Evolutionary conservation across 495 filamentous ascomycete genomes (phyloP).

Genomic region (Annulohypoxylon bovei): DNA sequence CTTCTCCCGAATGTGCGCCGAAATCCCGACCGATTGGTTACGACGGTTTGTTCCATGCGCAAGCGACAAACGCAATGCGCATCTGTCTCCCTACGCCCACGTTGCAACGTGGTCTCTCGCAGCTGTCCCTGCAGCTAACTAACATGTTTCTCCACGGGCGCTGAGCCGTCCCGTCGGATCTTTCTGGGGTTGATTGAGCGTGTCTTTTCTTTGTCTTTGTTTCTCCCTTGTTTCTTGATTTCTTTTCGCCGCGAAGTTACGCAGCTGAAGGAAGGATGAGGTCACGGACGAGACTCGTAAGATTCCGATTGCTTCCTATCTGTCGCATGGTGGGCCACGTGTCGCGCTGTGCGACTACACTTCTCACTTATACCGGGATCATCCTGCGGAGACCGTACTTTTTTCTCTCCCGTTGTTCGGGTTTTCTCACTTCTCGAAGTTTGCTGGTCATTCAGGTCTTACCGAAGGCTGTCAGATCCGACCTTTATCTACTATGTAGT

Average conservation of each 20-base stretch:
- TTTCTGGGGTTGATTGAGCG: neutral
- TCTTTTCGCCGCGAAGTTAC: neutral
- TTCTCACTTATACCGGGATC: slow-evolving; percentile 27
- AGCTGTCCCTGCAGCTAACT: slow-evolving; percentile 32
- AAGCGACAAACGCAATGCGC: slow-evolving; percentile 4
- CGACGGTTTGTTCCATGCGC: slow-evolving; percentile 31
- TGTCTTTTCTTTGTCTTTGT: neutral
- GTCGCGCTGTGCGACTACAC: slow-evolving; percentile 35
- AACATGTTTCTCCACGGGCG: slow-evolving; percentile 23
- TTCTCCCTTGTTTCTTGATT: neutral
- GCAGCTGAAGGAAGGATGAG: neutral
- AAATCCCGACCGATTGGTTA: slow-evolving; percentile 40
- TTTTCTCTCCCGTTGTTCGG: neutral
- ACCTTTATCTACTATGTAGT: neutral
- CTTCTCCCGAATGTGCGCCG: slow-evolving; percentile 26
- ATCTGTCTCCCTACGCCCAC: slow-evolving; percentile 23
- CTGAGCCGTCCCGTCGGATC: slow-evolving; percentile 37
- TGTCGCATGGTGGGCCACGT: slow-evolving; percentile 22
- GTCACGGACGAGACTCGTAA: neutral
- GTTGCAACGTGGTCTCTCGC: slow-evolving; percentile 43
- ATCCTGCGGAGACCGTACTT: slow-evolving; percentile 29
- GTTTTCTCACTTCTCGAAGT: neutral
- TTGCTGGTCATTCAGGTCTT: neutral
- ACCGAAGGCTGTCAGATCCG: neutral
- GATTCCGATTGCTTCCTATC: neutral